phyloP scores from a whole-genome alignment of 495 filamentous ascomycete species.

The Penicillium atrosanguineum region DNA sequence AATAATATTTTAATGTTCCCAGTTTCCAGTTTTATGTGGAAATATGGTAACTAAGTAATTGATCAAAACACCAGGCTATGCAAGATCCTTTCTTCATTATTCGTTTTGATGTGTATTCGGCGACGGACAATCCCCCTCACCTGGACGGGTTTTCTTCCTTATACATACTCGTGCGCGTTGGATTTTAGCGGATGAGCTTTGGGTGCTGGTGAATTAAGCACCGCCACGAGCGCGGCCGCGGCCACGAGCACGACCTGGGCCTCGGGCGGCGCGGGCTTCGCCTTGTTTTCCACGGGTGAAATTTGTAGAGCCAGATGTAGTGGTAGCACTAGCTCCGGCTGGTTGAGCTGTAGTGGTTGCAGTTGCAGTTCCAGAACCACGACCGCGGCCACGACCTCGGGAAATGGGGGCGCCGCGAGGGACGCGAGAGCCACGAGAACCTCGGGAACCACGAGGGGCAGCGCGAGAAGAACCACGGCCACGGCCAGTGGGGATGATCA shows the following conservation, averaged over 20 bases:
- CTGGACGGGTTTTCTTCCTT: not conserved
- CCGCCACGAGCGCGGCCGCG: not conserved
- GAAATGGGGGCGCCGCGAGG: not conserved
- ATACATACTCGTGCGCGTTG: not conserved
- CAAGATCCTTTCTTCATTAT: not conserved
- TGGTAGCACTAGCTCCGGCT: not conserved
- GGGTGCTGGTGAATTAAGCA: not conserved
- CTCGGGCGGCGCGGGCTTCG: not conserved
- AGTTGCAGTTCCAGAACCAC: not conserved
- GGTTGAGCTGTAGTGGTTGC: not conserved
- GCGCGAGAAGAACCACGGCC: not conserved
- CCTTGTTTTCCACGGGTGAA: not conserved
- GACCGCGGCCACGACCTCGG: not conserved
- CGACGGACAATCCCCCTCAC: not conserved
- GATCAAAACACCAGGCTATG: conserved; percentile 3
- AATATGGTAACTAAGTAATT: not conserved
- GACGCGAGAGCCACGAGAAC: too few species aligned
- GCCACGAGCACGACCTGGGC: not conserved
- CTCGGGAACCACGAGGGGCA: not conserved
- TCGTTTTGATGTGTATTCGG: not conserved
- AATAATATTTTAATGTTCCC: not conserved
- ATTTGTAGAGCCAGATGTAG: not conserved
- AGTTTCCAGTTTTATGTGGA: not conserved
- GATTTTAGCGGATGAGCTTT: not conserved
- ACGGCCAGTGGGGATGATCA: not conserved